A percentile compares a stretch with the other conserved stretches of the same genome.
Evolutionary conservation across 345 rosid species (phyloP).

Genomic region (Eucalyptus marginata): DNA sequence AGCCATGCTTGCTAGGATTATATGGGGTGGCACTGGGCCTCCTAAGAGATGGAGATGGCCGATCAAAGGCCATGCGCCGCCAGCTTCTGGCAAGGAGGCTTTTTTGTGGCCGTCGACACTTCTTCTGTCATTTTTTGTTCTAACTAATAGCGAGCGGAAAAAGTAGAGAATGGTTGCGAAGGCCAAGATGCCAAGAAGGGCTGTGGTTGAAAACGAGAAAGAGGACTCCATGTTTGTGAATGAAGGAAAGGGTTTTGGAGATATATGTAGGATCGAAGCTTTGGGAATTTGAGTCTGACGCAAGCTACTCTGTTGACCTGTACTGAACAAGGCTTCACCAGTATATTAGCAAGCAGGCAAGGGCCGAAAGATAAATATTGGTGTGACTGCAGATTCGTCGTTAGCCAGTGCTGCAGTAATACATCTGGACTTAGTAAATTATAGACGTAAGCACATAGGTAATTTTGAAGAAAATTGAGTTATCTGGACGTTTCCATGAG

Average conservation of each 20-base stretch:
- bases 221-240: background rate
- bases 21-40: slow-evolving; percentile 8
- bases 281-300: background rate
- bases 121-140: background rate
- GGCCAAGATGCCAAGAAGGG: background rate
- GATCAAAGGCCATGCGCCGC: background rate
- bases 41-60: slow-evolving; percentile 25
- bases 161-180: background rate
- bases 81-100: background rate
- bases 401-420: background rate
- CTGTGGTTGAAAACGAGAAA: background rate
- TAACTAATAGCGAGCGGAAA: background rate
- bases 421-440: background rate
- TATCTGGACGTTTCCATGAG: background rate
- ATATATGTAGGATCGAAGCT: background rate
- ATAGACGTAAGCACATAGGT: background rate
- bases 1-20: slow-evolving; percentile 13
- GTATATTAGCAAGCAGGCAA: background rate
- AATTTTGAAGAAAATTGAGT: background rate
- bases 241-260: background rate
- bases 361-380: background rate
- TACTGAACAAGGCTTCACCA: background rate
- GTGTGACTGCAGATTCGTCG: background rate
- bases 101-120: background rate
- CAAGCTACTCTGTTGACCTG: background rate